Evolutionary conservation across 2,329 filamentous ascomycete species (phyloP).

Genomic region (Erysiphe neolycopersici): DNA sequence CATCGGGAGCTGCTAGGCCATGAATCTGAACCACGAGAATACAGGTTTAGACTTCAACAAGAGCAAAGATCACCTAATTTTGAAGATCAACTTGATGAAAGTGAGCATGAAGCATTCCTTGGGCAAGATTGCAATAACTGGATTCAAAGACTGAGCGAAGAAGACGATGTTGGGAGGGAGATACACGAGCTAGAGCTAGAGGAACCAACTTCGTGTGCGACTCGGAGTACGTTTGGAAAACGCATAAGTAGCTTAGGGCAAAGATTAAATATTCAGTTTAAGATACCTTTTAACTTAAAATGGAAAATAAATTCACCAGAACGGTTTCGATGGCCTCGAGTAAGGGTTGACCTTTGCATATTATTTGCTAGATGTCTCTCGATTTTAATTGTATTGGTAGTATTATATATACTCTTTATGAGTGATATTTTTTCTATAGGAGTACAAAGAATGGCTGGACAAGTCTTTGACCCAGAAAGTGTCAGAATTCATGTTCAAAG

Average conservation of each 20-base stretch:
- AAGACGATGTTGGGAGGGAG: constrained; percentile 44
- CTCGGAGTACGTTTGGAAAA: constrained; percentile 13
- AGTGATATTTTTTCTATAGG: constrained; percentile 55
- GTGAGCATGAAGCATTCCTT: constrained; percentile 19
- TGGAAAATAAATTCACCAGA: constrained; percentile 6
- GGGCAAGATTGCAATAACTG: constrained; percentile 23
- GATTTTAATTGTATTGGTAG: constrained; percentile 43
- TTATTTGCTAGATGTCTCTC: constrained; percentile 49
- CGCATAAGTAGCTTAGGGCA: constrained; percentile 13
- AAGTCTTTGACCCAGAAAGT: constrained; percentile 62
- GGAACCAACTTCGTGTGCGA: constrained; percentile 26
- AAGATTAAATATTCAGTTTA: constrained; percentile 6
- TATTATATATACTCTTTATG: constrained; percentile 66
- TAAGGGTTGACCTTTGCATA: constrained; percentile 21
- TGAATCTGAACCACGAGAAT: constrained; percentile 17
- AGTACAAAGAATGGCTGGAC: constrained; percentile 31
- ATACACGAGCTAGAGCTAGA: constrained; percentile 77
- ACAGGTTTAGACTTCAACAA: constrained; percentile 18
- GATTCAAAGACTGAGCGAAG: constrained; percentile 21
- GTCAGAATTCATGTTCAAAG: constrained; percentile 50
- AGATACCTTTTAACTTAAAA: constrained; percentile 12
- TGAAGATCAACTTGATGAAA: constrained; percentile 32
- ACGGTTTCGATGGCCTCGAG: constrained; percentile 8
- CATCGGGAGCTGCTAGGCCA: constrained; percentile 36
- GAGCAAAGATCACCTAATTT: constrained; percentile 65